These are phyloP conservation scores for Candida montana DNA, from an alignment of 805 yeast genomes.

Conservation along the genomic window DNA sequence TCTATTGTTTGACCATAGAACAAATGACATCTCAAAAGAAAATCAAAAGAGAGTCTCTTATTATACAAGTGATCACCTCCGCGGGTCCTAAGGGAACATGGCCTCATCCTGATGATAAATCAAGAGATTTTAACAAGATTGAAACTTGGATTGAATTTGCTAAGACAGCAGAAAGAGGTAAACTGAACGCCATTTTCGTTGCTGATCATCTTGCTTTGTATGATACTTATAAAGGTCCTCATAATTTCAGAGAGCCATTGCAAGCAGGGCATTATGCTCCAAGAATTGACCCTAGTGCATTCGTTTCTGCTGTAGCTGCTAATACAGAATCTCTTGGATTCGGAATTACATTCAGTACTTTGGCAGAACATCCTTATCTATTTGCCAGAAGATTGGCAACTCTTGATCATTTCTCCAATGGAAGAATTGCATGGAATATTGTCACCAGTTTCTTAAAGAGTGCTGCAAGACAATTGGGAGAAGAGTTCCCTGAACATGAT, in stretches of 20 bases:
- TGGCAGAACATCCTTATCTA: slow-evolving; percentile 38
- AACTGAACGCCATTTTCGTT: slow-evolving; percentile 33
- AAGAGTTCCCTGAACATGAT: slow-evolving; percentile 29
- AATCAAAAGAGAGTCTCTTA: slow-evolving; percentile 16
- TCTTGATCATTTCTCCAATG: slow-evolving; percentile 37
- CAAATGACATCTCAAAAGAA: too few species aligned
- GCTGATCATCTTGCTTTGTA: slow-evolving; percentile 37
- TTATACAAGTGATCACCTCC: slow-evolving; percentile 29
- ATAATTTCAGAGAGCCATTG: slow-evolving; percentile 30
- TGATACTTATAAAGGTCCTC: slow-evolving; percentile 36
- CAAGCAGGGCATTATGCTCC: slow-evolving; percentile 25
- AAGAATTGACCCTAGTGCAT: slow-evolving; percentile 30
- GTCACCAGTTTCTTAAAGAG: slow-evolving; percentile 39
- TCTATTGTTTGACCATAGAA: too few species aligned
- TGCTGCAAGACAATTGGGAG: slow-evolving; percentile 32
- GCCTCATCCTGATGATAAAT: slow-evolving; percentile 34
- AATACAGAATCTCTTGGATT: slow-evolving; percentile 35
- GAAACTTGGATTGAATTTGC: slow-evolving; percentile 36
- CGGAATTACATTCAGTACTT: slow-evolving; percentile 39
- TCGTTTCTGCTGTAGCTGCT: slow-evolving; percentile 33
- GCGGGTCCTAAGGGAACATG: slow-evolving; percentile 28
- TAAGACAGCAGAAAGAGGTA: slow-evolving; percentile 31
- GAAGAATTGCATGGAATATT: slow-evolving; percentile 43
- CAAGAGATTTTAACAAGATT: slow-evolving; percentile 23
- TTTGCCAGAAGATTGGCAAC: slow-evolving; percentile 28